Conservation (phyloP, 192 early-diverging fungal genomes). For the Coemansia sp. region DNA sequence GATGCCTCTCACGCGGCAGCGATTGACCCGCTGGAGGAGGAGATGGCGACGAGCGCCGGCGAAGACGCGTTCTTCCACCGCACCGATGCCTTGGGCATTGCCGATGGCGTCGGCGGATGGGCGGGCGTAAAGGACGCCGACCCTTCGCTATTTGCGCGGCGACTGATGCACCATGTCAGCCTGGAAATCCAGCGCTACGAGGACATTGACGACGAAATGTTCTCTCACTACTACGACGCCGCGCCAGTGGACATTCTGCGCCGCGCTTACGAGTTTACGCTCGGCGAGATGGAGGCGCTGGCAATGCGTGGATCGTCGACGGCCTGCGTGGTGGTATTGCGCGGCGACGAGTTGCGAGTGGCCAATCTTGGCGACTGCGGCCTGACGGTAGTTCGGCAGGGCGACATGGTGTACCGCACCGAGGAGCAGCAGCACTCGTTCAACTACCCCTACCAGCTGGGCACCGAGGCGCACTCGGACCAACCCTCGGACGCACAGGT, state of each 20-base stretch:
- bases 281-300: constrained; percentile 66
- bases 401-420: constrained; percentile 88
- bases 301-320: constrained; percentile 92
- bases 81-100: constrained; percentile 87
- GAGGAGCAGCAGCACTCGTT: constrained; percentile 99
- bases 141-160: constrained; percentile 88
- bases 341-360: constrained; percentile 92
- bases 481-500: constrained; percentile 80
- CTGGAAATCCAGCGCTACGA: constrained; percentile 85
- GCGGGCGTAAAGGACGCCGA: constrained; percentile 77
- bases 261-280: constrained; percentile 74
- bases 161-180: constrained; percentile 93
- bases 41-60: constrained; percentile 75
- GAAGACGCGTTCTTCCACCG: constrained; percentile 95
- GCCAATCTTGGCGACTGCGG: constrained; percentile 97
- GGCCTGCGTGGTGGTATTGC: constrained; percentile 82
- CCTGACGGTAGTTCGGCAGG: constrained; percentile 83
- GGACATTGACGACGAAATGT: constrained; percentile 76
- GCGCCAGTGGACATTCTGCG: constrained; percentile 85
- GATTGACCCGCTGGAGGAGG: constrained; percentile 30
- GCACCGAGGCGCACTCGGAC: constrained; percentile 80
- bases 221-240: constrained; percentile 77
- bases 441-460: constrained; percentile 97
- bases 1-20: neutral
- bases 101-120: constrained; percentile 98